Evolutionary conservation across 805 yeast species (phyloP), one percentile per base, ranked within the genome.

Genomic region (Metschnikowia baotianmanensis): DNA sequence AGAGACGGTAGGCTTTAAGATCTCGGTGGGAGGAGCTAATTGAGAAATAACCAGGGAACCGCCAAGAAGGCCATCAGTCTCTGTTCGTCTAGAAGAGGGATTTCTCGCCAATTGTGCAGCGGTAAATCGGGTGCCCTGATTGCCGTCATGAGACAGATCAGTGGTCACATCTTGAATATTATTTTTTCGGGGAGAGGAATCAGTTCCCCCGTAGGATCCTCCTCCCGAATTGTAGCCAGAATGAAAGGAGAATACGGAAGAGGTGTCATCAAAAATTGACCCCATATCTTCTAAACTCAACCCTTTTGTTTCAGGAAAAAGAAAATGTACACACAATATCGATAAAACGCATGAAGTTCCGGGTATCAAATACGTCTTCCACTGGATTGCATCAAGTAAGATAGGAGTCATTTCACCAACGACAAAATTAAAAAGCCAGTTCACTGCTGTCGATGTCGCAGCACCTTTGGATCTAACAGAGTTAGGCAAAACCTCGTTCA

Each of bases 321-420:
- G 67, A 41, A 72, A 74, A 64, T 74, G 78, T 10, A 89, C 96
- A 17, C 83, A 80, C 26, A 84, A 59, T 45, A 85, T 80, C 3
- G 96, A 86, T 31, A 82, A 59, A 33, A 80, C 67, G 63, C 96
- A 88, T 22, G 87, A 84, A 19, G 75, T 60, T 1, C 93, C 91
- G 46, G 91, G 96, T 40, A 89, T 74, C 50, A 90, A 63, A 60
- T 90, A 89, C 38, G 93, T 71, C 44, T 81, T 72, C 95, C 96
- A 90, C 22, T 76, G 71, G 52, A 89, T 85, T 6, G 64, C 40
- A 52, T 83, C 95, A 55, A 88, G 82, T 42, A 89, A 71, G 19
- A 88, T 77, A 2, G 97, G 97, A 0, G 96, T 86, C 78, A 85
- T 77, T 62, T 86, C 93, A 10, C 97, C 96, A 20, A 89, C 96